A percentile compares a stretch with the other conserved stretches of the same genome.
Evolutionary conservation across 441 rosid genomes (phyloP).

Genomic region (Gossypium davidsonii): DNA sequence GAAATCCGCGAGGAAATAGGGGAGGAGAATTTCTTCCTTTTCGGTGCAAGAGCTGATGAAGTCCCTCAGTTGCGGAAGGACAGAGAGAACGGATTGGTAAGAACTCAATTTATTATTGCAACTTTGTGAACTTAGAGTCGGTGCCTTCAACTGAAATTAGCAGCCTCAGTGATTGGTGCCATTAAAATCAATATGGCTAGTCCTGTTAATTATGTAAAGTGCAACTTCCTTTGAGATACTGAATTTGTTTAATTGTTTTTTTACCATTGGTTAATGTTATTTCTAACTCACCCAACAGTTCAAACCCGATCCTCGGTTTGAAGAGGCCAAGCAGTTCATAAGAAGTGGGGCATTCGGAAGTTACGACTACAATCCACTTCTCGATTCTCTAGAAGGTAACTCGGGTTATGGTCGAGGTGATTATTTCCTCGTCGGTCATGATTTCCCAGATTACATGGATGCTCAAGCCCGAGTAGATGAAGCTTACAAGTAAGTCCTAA

Average conservation of each 20-base stretch:
- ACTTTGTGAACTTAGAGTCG: background rate
- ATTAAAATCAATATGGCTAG: background rate
- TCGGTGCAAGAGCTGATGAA: slow-evolving; percentile 85
- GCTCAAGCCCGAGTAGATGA: slow-evolving; percentile 77
- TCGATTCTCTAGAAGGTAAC: slow-evolving; percentile 82
- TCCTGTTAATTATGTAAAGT: background rate
- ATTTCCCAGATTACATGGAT: slow-evolving; percentile 78
- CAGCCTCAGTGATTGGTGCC: background rate
- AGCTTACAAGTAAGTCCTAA: slow-evolving; percentile 66
- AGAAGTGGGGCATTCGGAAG: slow-evolving; percentile 86
- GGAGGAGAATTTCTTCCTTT: slow-evolving; percentile 81
- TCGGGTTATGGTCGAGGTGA: slow-evolving; percentile 92
- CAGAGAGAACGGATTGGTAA: slow-evolving; percentile 78
- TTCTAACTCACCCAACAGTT: slow-evolving; percentile 40
- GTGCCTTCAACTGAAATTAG: background rate
- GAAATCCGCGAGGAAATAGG: slow-evolving; percentile 93
- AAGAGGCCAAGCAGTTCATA: slow-evolving; percentile 76
- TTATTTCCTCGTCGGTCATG: slow-evolving; percentile 84
- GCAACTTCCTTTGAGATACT: background rate
- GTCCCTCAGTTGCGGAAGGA: slow-evolving; percentile 75
- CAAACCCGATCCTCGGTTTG: slow-evolving; percentile 84
- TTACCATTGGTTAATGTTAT: slow-evolving; percentile 18
- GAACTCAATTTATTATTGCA: background rate
- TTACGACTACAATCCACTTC: slow-evolving; percentile 80
- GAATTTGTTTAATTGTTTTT: background rate